Evolutionary conservation across 2,329 filamentous ascomycete genomes (phyloP).

Genomic region (Scytalidium lignicola): DNA sequence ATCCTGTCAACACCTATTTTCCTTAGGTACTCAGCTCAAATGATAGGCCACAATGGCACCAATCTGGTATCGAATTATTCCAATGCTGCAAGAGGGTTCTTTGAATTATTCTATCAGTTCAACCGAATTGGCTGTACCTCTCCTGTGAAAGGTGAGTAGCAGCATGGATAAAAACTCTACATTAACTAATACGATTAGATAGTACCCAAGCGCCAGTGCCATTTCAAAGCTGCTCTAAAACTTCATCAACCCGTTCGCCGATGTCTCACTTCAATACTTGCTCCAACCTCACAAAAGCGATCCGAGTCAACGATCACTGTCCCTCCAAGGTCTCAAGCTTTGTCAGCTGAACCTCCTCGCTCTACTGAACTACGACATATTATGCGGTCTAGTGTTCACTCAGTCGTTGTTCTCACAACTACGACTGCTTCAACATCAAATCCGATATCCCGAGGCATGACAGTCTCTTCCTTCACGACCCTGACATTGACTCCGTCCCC

Average conservation of each 20-base stretch:
- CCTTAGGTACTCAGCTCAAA: constrained; percentile 4
- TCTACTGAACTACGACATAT: constrained; percentile 18
- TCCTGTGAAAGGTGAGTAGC: constrained; percentile 1
- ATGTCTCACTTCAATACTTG: neutral
- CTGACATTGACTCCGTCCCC: constrained; percentile 23
- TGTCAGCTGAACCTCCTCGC: constrained; percentile 4
- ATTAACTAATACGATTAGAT: neutral
- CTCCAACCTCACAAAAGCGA: neutral
- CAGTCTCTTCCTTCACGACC: constrained; percentile 29
- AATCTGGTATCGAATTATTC: constrained; percentile 6
- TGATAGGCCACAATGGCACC: constrained; percentile 14
- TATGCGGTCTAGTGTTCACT: constrained; percentile 24
- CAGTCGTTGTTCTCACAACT: constrained; percentile 25
- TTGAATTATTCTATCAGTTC: constrained; percentile 15
- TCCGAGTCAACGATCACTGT: neutral
- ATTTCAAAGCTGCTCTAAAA: neutral
- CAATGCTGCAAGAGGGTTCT: constrained; percentile 17
- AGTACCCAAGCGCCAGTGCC: neutral
- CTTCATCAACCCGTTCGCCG: neutral
- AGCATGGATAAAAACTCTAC: neutral
- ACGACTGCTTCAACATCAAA: neutral
- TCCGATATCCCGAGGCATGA: constrained; percentile 20
- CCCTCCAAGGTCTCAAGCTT: neutral
- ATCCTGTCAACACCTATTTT: neutral
- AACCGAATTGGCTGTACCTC: constrained; percentile 3